Percentiles rank a stretch among this genome's conserved stretches.
Evolutionary conservation across 1,284 basidiomycete genomes (phyloP).

Genomic region (Termitomyces sp.): DNA sequence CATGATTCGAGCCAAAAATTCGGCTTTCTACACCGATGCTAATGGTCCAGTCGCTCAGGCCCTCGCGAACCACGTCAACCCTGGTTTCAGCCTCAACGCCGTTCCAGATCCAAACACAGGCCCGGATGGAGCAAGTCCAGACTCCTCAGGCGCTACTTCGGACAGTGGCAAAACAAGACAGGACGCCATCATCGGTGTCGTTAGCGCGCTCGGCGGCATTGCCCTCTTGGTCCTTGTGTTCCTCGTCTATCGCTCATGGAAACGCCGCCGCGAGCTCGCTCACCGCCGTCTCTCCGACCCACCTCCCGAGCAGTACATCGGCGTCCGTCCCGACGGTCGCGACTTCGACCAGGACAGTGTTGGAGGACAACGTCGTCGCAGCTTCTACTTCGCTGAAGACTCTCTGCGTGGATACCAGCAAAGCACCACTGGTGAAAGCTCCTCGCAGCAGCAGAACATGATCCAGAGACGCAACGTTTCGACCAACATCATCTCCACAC

Average conservation of each 20-base stretch:
- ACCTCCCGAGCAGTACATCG: conserved; percentile 28
- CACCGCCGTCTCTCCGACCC: conserved; percentile 62
- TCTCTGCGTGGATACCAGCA: conserved; percentile 55
- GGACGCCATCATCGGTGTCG: conserved; percentile 78
- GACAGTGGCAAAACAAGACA: conserved; percentile 42
- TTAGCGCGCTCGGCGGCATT: conserved; percentile 67
- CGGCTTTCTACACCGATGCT: conserved; percentile 55
- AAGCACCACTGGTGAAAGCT: conserved; percentile 28
- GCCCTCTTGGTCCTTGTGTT: conserved; percentile 62
- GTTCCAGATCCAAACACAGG: conserved; percentile 33
- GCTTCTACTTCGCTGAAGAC: conserved; percentile 82
- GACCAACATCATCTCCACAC: conserved; percentile 56
- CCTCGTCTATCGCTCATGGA: conserved; percentile 56
- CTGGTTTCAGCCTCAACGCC: conserved; percentile 50
- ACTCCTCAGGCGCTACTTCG: conserved; percentile 23
- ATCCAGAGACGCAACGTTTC: conserved; percentile 49
- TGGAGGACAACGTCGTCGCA: conserved; percentile 63
- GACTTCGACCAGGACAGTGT: conserved; percentile 72
- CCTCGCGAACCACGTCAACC: conserved; percentile 59
- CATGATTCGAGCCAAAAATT: conserved; percentile 50
- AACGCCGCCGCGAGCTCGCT: conserved; percentile 53
- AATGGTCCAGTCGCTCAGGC: conserved; percentile 31
- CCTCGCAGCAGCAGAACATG: conserved; percentile 27
- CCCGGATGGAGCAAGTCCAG: conserved; percentile 17
- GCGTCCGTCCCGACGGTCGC: conserved; percentile 50